Conservation (phyloP, 129 eudicot species). For the Heracleum sosnowskyi region DNA sequence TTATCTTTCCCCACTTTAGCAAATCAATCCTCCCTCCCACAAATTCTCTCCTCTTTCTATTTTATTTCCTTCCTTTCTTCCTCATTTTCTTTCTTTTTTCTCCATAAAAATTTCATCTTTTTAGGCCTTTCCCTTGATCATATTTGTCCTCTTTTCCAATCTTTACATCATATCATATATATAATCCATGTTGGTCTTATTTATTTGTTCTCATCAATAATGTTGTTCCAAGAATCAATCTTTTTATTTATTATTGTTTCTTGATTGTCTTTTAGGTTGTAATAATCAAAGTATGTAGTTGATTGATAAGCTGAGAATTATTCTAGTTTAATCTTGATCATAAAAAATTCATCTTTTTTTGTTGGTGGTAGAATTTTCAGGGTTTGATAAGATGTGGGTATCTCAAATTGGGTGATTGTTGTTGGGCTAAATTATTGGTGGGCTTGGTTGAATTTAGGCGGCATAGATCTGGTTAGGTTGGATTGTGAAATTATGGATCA, state of each 20-base stretch:
- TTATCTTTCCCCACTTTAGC: slow-evolving; percentile 4
- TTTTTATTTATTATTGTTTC: not conserved
- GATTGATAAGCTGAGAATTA: not conserved
- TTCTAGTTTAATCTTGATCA: not conserved
- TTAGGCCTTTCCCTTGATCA: not conserved
- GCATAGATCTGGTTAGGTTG: slow-evolving; percentile 26
- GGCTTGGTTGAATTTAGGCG: slow-evolving; percentile 9
- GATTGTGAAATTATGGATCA: slow-evolving; percentile 54
- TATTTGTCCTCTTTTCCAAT: not conserved
- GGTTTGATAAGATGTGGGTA: slow-evolving; percentile 5
- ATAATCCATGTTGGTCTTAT: not conserved
- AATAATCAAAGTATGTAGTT: slow-evolving; percentile 4
- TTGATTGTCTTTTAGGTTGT: not conserved
- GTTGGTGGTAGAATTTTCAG: not conserved
- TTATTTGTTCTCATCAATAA: slow-evolving; percentile 4
- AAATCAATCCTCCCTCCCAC: not conserved
- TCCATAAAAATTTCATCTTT: not conserved
- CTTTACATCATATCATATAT: not conserved
- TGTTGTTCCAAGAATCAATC: not conserved
- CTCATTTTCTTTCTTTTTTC: not conserved
- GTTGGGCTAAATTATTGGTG: not conserved
- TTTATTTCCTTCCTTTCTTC: not conserved
- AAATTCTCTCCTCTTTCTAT: not conserved
- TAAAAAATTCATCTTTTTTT: not conserved
- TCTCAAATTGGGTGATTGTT: not conserved